These are phyloP conservation scores for Pestalotiopsis sp. DNA, from an alignment of 2,329 filamentous ascomycete species.

Conservation along the genomic window DNA sequence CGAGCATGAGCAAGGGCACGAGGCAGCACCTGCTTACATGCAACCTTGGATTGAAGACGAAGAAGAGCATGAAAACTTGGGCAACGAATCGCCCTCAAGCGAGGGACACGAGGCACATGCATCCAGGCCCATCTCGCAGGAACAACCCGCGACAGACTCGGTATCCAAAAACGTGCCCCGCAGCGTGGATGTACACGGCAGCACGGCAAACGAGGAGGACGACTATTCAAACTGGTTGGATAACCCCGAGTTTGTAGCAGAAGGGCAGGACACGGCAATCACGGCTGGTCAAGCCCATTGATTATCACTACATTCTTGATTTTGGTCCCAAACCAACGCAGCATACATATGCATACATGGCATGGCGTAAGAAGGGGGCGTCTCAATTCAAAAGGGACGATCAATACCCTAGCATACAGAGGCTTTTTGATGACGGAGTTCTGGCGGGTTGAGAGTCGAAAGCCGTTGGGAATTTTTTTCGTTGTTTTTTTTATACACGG, in stretches of 20 bases:
- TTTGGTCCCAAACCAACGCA: neutral
- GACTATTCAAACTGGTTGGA: slow-evolving; percentile 34
- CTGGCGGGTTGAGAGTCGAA: neutral
- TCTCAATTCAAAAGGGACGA: neutral
- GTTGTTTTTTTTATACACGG: neutral
- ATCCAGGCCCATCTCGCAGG: neutral
- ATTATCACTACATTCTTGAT: neutral
- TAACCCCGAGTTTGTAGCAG: slow-evolving; percentile 26
- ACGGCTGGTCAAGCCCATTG: neutral
- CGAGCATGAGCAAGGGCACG: neutral
- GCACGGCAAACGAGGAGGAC: slow-evolving; percentile 26
- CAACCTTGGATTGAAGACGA: slow-evolving; percentile 32
- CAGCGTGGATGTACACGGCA: slow-evolving; percentile 1
- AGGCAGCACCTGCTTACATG: slow-evolving; percentile 21
- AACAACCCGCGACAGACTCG: slow-evolving; percentile 3
- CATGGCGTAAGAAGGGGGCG: neutral
- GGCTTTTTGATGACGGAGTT: neutral
- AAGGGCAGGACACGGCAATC: slow-evolving; percentile 14
- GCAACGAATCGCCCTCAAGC: slow-evolving; percentile 14
- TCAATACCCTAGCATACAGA: neutral
- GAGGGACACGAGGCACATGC: neutral
- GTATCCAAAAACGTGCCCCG: neutral
- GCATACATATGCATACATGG: neutral
- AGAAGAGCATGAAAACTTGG: slow-evolving; percentile 22
- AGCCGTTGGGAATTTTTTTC: neutral